phyloP scores from a whole-genome alignment of 2,329 filamentous ascomycete species.

The Ceratocystis smalleyi region DNA sequence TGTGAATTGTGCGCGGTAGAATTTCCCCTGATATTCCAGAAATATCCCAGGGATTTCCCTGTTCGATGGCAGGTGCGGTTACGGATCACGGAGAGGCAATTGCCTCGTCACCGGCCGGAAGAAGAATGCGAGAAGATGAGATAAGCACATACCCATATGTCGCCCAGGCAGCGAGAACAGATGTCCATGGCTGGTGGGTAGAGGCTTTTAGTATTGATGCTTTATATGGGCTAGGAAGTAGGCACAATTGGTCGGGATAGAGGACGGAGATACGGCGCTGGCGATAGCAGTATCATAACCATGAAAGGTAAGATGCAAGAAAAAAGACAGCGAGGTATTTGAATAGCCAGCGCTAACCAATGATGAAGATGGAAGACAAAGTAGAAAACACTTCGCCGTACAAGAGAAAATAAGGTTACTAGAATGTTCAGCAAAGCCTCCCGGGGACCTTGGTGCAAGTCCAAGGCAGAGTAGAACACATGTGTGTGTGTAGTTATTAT shows the following conservation, averaged over 20 bases:
- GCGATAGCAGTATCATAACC: background rate
- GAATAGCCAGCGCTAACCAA: background rate
- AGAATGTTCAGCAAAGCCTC: background rate
- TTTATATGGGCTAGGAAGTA: background rate
- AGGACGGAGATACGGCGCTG: background rate
- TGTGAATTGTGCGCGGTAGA: background rate
- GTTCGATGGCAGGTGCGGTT: background rate
- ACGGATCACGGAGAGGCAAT: background rate
- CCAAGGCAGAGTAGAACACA: too few relatives aligned
- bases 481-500: background rate
- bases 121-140: background rate
- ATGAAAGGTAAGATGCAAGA: background rate
- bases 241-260: background rate
- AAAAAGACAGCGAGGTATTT: background rate
- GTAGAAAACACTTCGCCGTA: background rate
- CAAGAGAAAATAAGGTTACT: background rate
- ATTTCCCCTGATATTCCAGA: background rate
- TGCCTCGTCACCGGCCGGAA: background rate
- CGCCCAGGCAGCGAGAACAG: conserved; percentile 1
- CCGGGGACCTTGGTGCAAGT: background rate
- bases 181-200: background rate
- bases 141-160: conserved; percentile 4
- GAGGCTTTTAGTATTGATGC: background rate
- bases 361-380: background rate
- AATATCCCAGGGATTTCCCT: background rate